Evolutionary conservation across 2,329 filamentous ascomycete species (phyloP).

Genomic region (Akanthomyces lecanii): DNA sequence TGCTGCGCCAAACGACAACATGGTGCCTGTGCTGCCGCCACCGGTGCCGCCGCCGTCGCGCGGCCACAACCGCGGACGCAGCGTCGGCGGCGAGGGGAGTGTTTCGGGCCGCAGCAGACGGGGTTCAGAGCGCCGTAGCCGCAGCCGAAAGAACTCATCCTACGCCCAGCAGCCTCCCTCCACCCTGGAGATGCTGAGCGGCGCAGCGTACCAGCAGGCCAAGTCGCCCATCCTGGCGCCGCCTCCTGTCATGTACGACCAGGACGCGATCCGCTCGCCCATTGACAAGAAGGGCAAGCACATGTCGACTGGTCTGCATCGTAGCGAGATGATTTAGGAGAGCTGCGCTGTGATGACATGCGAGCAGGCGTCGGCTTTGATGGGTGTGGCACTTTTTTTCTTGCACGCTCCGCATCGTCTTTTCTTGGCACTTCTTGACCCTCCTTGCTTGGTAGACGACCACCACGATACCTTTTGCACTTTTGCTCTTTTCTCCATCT

Average conservation of each 20-base stretch:
- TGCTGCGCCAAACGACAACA: constrained; percentile 38
- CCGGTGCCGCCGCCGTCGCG: constrained; percentile 39
- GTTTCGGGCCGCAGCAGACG: constrained; percentile 52
- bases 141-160: constrained; percentile 43
- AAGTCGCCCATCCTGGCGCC: constrained; percentile 18
- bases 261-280: constrained; percentile 31
- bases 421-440: background rate
- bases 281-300: constrained; percentile 33
- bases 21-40: constrained; percentile 42
- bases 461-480: constrained; percentile 10
- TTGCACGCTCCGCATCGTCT: background rate
- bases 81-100: constrained; percentile 47
- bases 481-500: background rate
- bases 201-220: constrained; percentile 6
- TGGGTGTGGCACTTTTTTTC: background rate
- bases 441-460: constrained; percentile 3
- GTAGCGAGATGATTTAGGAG: constrained; percentile 52
- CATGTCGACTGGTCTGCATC: constrained; percentile 48
- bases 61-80: constrained; percentile 54
- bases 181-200: constrained; percentile 4
- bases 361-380: background rate
- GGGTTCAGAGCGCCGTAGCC: constrained; percentile 57
- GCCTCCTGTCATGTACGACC: constrained; percentile 38
- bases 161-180: background rate
- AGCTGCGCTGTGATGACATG: constrained; percentile 1